phyloP scores from a whole-genome alignment of 495 filamentous ascomycete genomes.

The Penicillium egyptiacum region DNA sequence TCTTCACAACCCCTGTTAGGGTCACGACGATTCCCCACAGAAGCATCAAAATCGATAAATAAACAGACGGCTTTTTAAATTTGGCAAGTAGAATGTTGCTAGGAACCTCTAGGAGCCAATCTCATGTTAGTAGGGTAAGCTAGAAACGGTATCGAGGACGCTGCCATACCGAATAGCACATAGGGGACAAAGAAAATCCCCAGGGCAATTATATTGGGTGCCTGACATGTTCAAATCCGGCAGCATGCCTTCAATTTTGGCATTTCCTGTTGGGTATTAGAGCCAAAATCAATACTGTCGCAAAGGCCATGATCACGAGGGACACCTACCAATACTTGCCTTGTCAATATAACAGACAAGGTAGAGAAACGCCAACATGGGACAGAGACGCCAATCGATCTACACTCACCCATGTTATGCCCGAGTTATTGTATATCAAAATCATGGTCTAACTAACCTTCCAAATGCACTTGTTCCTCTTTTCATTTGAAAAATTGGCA shows the following conservation, averaged over 20 bases:
- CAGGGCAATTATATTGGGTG: neutral
- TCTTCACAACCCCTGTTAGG: neutral
- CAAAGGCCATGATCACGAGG: too few species aligned
- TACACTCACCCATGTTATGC: too few species aligned
- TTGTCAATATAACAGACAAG: neutral
- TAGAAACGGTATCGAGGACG: neutral
- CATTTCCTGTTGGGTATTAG: neutral
- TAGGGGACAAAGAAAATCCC: neutral
- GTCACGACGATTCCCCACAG: neutral
- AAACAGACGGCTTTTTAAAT: neutral
- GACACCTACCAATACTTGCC: neutral
- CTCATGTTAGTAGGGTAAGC: neutral
- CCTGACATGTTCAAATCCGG: neutral
- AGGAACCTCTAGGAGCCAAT: neutral
- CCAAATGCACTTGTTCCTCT: too few species aligned
- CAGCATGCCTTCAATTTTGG: neutral
- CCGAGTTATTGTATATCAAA: too few species aligned
- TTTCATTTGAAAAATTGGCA: too few species aligned
- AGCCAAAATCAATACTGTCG: too few species aligned
- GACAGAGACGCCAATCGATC: too few species aligned
- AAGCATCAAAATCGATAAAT: neutral
- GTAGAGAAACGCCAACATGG: too few species aligned
- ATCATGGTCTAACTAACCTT: too few species aligned
- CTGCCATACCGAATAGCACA: neutral
- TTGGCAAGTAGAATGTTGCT: neutral